phyloP scores from a whole-genome alignment of 208 protist species.

The Trypanosomatidae sp. region DNA sequence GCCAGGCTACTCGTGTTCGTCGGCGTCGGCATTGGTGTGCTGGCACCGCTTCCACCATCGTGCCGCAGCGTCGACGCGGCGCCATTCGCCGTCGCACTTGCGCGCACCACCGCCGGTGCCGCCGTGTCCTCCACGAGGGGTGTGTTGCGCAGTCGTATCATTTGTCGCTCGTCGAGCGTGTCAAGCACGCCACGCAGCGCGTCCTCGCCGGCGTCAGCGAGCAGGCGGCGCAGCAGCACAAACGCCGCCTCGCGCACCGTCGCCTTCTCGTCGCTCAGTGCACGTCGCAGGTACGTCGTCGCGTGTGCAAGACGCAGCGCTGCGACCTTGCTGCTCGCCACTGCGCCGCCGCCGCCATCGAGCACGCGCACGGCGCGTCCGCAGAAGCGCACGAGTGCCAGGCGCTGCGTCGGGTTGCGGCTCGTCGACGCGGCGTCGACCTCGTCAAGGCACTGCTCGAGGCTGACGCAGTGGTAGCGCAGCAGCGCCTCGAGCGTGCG shows the following conservation, averaged over 20 bases:
- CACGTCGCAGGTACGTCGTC: conserved; percentile 31
- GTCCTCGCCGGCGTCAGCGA: conserved; percentile 32
- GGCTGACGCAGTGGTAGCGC: conserved; percentile 54
- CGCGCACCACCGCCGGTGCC: too few relatives aligned
- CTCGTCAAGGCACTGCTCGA: conserved; percentile 79
- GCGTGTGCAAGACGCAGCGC: conserved; percentile 27
- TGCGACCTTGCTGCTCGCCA: too few relatives aligned
- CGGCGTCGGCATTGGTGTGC: too few relatives aligned
- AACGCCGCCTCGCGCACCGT: conserved; percentile 54
- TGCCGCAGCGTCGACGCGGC: too few relatives aligned
- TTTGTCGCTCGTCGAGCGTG: conserved; percentile 65
- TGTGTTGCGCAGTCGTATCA: conserved; percentile 2
- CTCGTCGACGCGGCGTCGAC: conserved; percentile 56
- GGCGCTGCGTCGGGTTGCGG: conserved; percentile 68
- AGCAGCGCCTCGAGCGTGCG: conserved; percentile 63
- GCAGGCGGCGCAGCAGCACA: conserved; percentile 39
- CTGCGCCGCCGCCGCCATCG: too few relatives aligned
- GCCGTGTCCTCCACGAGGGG: too few relatives aligned
- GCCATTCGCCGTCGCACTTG: too few relatives aligned
- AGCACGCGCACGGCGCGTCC: conserved; percentile 37
- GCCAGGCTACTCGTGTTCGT: conserved; percentile 14
- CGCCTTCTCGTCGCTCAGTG: conserved; percentile 77
- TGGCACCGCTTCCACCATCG: too few relatives aligned
- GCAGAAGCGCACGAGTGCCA: conserved; percentile 48
- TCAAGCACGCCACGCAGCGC: conserved; percentile 27